These are phyloP conservation scores for Buxus sempervirens DNA, from an alignment of 164 flowering plant species.

Conservation along the genomic window DNA sequence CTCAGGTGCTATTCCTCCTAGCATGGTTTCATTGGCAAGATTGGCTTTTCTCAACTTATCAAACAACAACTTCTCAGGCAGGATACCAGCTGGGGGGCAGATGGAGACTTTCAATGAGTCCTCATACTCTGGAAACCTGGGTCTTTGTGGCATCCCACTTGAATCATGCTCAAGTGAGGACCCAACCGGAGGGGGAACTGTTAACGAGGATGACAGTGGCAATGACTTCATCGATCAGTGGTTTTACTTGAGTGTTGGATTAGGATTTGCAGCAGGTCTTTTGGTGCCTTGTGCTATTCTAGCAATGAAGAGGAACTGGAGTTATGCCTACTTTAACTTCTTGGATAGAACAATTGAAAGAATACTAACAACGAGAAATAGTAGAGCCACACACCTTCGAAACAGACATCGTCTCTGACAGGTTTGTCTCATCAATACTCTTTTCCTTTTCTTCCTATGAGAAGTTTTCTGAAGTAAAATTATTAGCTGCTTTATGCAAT, in stretches of 20 bases:
- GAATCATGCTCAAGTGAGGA: conserved; percentile 14
- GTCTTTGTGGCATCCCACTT: conserved; percentile 44
- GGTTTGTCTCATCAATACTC: too few relatives aligned
- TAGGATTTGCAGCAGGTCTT: conserved; percentile 42
- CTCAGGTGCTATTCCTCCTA: conserved; percentile 40
- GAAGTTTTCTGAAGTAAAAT: background rate
- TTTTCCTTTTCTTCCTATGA: background rate
- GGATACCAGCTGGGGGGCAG: conserved; percentile 34
- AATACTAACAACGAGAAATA: background rate
- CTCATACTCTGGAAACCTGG: conserved; percentile 29
- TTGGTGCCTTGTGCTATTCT: conserved; percentile 20
- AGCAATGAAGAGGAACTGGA: conserved; percentile 31
- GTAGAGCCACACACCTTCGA: background rate
- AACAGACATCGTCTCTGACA: background rate
- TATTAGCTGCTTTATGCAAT: too few relatives aligned
- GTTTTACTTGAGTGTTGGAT: conserved; percentile 36
- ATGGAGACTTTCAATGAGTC: conserved; percentile 26
- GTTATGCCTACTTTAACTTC: conserved; percentile 28
- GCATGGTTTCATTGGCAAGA: conserved; percentile 27
- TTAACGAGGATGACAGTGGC: background rate
- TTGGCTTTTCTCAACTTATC: conserved; percentile 38
- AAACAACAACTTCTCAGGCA: conserved; percentile 40
- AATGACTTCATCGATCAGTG: conserved; percentile 22
- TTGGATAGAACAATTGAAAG: conserved; percentile 9
- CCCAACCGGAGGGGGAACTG: conserved; percentile 1